A percentile compares a stretch with the other conserved stretches of the same genome.
Conservation (phyloP, 106 monocot genomes). For the Dactylorhiza incarnata region DNA sequence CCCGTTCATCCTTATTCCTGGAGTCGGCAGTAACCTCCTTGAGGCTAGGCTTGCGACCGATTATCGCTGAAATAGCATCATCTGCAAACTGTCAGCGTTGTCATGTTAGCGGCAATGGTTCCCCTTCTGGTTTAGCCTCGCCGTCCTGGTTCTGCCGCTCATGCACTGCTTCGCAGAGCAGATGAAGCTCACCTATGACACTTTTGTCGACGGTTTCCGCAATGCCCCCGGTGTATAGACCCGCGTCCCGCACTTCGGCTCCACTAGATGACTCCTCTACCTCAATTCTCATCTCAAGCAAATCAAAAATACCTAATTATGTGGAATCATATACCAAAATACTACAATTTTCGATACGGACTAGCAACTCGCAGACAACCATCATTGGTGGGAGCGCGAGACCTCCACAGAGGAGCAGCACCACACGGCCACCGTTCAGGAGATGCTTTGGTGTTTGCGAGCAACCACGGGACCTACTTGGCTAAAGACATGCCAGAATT, state of each 20-base stretch:
- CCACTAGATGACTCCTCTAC: constrained; percentile 42
- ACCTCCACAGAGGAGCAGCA: constrained; percentile 84
- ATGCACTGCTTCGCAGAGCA: too few relatives aligned
- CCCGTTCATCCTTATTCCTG: constrained; percentile 66
- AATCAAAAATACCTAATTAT: constrained; percentile 8
- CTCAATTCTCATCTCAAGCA: constrained; percentile 71
- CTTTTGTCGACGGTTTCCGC: too few relatives aligned
- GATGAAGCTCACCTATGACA: too few relatives aligned
- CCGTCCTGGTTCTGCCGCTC: too few relatives aligned
- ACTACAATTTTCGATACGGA: constrained; percentile 96
- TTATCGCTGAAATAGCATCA: constrained; percentile 52
- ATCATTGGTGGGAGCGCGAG: constrained; percentile 68
- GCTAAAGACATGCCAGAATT: constrained; percentile 45
- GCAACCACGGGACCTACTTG: constrained; percentile 39
- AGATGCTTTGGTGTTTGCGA: constrained; percentile 63
- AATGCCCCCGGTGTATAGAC: not conserved
- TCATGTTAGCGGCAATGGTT: constrained; percentile 33
- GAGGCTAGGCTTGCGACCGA: constrained; percentile 53
- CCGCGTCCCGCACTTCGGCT: constrained; percentile 45
- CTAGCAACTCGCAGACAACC: constrained; percentile 58
- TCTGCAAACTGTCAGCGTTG: constrained; percentile 28
- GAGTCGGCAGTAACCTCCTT: constrained; percentile 71
- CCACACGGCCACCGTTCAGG: constrained; percentile 52
- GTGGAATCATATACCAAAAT: too few relatives aligned
- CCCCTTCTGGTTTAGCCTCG: too few relatives aligned